A percentile compares a stretch with the other conserved stretches of the same genome.
phyloP scores from a whole-genome alignment of 768 basidiomycete species.

The Boletus subcaerulescens region DNA sequence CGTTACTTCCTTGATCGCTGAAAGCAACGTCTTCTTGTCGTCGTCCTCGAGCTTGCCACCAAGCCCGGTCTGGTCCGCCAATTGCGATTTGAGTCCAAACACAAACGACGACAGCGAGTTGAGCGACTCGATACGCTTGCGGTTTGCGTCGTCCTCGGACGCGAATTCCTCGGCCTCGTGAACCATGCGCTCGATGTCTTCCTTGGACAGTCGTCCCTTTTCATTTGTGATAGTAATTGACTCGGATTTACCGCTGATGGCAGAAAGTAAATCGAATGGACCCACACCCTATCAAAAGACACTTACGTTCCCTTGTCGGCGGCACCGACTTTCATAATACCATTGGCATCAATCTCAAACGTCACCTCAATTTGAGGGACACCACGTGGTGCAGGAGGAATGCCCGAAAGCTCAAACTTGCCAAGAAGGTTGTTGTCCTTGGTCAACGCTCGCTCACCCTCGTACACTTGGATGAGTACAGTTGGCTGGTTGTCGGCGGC shows the following conservation, averaged over 20 bases:
- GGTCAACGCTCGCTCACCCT: conserved; percentile 92
- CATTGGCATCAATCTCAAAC: conserved; percentile 94
- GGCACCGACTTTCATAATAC: conserved; percentile 92
- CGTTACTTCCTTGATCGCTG: conserved; percentile 70
- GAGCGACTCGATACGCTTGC: conserved; percentile 82
- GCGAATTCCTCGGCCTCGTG: conserved; percentile 88
- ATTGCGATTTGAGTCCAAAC: conserved; percentile 73
- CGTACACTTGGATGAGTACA: conserved; percentile 94
- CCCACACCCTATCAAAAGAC: rapidly evolving
- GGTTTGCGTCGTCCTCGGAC: conserved; percentile 71
- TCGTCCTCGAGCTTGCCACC: conserved; percentile 78
- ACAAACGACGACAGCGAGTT: conserved; percentile 80
- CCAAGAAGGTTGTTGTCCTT: conserved; percentile 99
- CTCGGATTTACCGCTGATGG: conserved; percentile 70
- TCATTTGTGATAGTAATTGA: conserved; percentile 95
- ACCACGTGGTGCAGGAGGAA: conserved; percentile 94
- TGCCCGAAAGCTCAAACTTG: conserved; percentile 90
- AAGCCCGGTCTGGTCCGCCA: conserved; percentile 55
- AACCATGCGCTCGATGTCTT: conserved; percentile 76
- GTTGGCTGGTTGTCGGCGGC: conserved; percentile 90
- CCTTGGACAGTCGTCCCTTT: conserved; percentile 85
- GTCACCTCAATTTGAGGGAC: conserved; percentile 97
- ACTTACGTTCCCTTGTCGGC: conserved; percentile 93
- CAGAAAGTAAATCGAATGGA: background rate
- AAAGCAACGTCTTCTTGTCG: conserved; percentile 81